Percentiles rank a stretch among this genome's conserved stretches.
phyloP scores from a whole-genome alignment of 192 early-diverging fungal genomes.

The Coemansia sp. region DNA sequence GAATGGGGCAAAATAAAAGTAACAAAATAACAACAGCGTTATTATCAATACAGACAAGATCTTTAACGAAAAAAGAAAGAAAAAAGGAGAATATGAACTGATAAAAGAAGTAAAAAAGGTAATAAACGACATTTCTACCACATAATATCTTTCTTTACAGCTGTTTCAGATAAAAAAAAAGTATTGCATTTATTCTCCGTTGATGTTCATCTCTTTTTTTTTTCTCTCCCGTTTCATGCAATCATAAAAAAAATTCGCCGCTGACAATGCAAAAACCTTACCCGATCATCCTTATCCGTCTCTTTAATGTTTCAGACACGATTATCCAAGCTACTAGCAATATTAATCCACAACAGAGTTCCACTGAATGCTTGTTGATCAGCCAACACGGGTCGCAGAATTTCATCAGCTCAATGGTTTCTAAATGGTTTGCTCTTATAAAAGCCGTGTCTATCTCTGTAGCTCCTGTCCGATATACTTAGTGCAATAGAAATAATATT shows the following conservation, averaged over 20 bases:
- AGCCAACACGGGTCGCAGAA: not conserved
- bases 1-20: not conserved
- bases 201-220: too few relatives aligned
- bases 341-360: constrained; percentile 4
- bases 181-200: constrained; percentile 1
- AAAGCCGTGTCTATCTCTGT: too few relatives aligned
- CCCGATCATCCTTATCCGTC: constrained; percentile 17
- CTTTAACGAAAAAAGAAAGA: not conserved
- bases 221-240: not conserved
- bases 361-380: not conserved
- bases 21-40: too few relatives aligned
- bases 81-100: not conserved
- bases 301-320: not conserved
- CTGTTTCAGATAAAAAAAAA: too few relatives aligned
- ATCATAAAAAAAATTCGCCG: constrained; percentile 15
- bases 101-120: not conserved
- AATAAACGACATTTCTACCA: not conserved
- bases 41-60: not conserved
- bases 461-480: too few relatives aligned
- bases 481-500: too few relatives aligned
- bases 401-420: not conserved
- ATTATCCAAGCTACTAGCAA: not conserved
- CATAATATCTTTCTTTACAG: not conserved
- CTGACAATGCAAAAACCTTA: constrained; percentile 10
- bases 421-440: not conserved